A percentile compares a stretch with the other conserved stretches of the same genome.
Conservation (phyloP, 768 basidiomycete species). For the Scleroderma bovista region DNA sequence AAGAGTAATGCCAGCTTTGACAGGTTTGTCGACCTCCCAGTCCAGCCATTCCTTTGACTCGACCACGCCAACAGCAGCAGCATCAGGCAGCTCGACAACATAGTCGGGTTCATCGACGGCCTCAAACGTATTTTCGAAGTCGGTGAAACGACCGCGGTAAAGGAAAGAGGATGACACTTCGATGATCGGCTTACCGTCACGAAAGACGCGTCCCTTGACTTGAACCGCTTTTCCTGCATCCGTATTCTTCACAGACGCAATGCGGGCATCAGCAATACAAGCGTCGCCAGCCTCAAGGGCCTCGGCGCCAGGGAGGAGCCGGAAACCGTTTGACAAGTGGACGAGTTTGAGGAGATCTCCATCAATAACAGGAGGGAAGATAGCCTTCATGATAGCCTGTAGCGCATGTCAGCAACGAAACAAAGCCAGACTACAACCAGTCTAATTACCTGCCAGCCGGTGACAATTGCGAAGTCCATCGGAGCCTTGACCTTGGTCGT, state of each 20-base stretch:
- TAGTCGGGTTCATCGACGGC: conserved; percentile 87
- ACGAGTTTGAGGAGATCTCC: conserved; percentile 95
- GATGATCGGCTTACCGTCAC: conserved; percentile 75
- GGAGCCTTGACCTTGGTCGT: conserved; percentile 73
- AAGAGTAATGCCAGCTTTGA: conserved; percentile 74
- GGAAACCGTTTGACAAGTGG: conserved; percentile 96
- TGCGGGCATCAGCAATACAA: conserved; percentile 84
- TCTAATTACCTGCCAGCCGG: conserved; percentile 88
- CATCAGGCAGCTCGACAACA: conserved; percentile 63
- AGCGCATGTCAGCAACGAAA: conserved; percentile 4
- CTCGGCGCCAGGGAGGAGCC: conserved; percentile 70
- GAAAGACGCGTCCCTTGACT: conserved; percentile 79
- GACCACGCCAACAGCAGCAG: conserved; percentile 84
- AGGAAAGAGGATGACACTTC: conserved; percentile 95
- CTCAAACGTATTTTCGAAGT: conserved; percentile 96
- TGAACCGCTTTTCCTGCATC: conserved; percentile 92
- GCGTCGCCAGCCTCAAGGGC: conserved; percentile 81
- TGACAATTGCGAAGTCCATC: conserved; percentile 98
- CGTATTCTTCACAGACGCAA: conserved; percentile 84
- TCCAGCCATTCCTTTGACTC: conserved; percentile 98
- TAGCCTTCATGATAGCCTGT: conserved; percentile 98
- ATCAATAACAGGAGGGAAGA: conserved; percentile 89
- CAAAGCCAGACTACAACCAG: not conserved
- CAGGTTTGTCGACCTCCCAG: conserved; percentile 84
- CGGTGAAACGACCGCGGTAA: conserved; percentile 90